A percentile compares a stretch with the other conserved stretches of the same genome.
Evolutionary conservation across 106 monocot species (phyloP).

Genomic region (Ottelia alismoides): DNA sequence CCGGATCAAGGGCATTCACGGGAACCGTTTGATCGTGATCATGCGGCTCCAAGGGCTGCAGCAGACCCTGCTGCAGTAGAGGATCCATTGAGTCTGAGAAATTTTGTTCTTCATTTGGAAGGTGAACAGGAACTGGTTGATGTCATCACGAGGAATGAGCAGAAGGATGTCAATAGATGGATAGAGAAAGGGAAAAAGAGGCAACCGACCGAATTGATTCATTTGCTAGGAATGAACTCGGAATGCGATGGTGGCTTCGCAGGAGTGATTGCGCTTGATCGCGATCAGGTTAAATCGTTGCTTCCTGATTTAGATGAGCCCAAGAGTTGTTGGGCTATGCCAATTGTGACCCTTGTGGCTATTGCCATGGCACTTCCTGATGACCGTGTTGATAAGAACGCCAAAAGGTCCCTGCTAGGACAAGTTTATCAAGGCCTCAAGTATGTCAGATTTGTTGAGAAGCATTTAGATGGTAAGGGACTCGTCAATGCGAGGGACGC

Average conservation of each 20-base stretch:
- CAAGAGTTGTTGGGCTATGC: constrained; percentile 9
- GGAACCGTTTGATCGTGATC: too few relatives aligned
- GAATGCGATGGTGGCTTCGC: background rate
- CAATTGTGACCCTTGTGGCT: too few relatives aligned
- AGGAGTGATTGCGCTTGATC: constrained; percentile 2
- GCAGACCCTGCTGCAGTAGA: too few relatives aligned
- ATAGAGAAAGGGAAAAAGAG: background rate
- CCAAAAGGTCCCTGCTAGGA: background rate
- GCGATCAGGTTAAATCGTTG: background rate
- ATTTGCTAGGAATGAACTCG: background rate
- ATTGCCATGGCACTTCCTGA: constrained; percentile 5
- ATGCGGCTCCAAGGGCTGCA: too few relatives aligned
- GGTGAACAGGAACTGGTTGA: too few relatives aligned
- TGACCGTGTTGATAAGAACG: background rate
- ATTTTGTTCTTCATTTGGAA: constrained; percentile 8
- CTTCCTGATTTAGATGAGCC: background rate
- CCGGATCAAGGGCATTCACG: too few relatives aligned
- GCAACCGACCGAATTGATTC: background rate
- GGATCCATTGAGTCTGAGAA: too few relatives aligned
- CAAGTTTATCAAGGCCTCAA: constrained; percentile 6
- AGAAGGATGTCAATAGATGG: constrained; percentile 1
- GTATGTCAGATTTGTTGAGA: constrained; percentile 7
- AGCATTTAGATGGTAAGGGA: constrained; percentile 4
- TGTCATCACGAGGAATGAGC: background rate
- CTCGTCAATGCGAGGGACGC: constrained; percentile 7